phyloP scores from a whole-genome alignment of 2,329 filamentous ascomycete genomes.

The Pseudocercospora crystallina region DNA sequence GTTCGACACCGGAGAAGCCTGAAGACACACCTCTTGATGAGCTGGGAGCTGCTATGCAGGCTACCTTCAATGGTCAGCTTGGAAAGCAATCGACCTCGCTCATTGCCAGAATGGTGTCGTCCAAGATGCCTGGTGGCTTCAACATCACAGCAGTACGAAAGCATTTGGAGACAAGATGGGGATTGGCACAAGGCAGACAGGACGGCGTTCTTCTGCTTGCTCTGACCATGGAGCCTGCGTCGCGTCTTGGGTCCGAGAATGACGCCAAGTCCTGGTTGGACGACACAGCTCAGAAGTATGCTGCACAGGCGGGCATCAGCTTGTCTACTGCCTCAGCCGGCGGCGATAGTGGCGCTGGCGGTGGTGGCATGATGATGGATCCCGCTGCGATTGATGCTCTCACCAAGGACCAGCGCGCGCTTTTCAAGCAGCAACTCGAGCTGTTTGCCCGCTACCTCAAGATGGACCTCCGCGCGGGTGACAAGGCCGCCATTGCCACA shows the following conservation, averaged over 20 bases:
- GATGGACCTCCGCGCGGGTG: constrained; percentile 92
- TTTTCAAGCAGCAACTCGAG: constrained; percentile 98
- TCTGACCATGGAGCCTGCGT: constrained; percentile 86
- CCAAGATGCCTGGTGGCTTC: constrained; percentile 99
- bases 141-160: constrained; percentile 96
- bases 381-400: constrained; percentile 93
- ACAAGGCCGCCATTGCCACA: constrained; percentile 84
- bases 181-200: constrained; percentile 79
- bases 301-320: constrained; percentile 76
- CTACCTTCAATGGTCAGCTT: constrained; percentile 97
- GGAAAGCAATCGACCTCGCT: constrained; percentile 95
- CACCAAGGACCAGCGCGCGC: constrained; percentile 90
- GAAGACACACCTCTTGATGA: constrained; percentile 97
- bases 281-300: constrained; percentile 85
- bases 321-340: constrained; percentile 71
- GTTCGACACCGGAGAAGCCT: constrained; percentile 95
- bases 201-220: constrained; percentile 86
- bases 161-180: constrained; percentile 93
- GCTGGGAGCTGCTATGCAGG: constrained; percentile 90
- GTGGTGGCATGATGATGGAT: constrained; percentile 98
- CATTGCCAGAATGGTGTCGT: constrained; percentile 91
- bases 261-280: constrained; percentile 94
- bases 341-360: constrained; percentile 69
- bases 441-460: constrained; percentile 93
- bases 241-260: constrained; percentile 82